These are phyloP conservation scores for Lactifluus hygrophoroides DNA, from an alignment of 768 basidiomycete genomes.

Conservation along the genomic window DNA sequence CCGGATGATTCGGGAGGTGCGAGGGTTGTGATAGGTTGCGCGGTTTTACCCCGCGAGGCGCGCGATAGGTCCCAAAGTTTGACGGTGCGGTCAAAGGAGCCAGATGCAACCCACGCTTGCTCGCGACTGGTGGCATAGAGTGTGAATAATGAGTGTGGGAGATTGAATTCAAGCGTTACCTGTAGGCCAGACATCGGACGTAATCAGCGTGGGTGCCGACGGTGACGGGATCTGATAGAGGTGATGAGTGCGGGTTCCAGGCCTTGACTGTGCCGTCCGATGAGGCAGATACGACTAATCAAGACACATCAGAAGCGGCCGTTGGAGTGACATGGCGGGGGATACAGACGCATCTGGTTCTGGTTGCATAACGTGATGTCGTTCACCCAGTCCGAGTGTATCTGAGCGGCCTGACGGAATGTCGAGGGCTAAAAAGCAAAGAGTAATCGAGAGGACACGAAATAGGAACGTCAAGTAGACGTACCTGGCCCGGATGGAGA, in stretches of 20 bases:
- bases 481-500: constrained; percentile 42
- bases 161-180: constrained; percentile 32
- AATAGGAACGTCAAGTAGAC: constrained; percentile 21
- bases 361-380: constrained; percentile 87
- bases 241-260: constrained; percentile 75
- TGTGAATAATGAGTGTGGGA: constrained; percentile 13
- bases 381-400: constrained; percentile 94
- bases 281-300: constrained; percentile 79
- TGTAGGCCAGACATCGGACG: constrained; percentile 68
- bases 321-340: background rate
- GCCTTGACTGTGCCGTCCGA: constrained; percentile 92
- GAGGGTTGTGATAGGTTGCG: constrained; percentile 54
- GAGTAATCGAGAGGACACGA: background rate
- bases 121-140: constrained; percentile 43
- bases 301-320: background rate
- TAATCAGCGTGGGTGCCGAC: constrained; percentile 81
- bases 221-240: constrained; percentile 50
- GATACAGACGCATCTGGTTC: constrained; percentile 69
- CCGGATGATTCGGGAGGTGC: constrained; percentile 56
- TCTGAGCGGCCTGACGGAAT: constrained; percentile 84
- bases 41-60: constrained; percentile 13
- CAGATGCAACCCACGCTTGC: constrained; percentile 84
- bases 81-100: constrained; percentile 90
- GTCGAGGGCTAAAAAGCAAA: constrained; percentile 36
- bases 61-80: constrained; percentile 82